These are phyloP conservation scores for Fusarium sp. DNA, from an alignment of 2,329 filamentous ascomycete species.

Conservation along the genomic window DNA sequence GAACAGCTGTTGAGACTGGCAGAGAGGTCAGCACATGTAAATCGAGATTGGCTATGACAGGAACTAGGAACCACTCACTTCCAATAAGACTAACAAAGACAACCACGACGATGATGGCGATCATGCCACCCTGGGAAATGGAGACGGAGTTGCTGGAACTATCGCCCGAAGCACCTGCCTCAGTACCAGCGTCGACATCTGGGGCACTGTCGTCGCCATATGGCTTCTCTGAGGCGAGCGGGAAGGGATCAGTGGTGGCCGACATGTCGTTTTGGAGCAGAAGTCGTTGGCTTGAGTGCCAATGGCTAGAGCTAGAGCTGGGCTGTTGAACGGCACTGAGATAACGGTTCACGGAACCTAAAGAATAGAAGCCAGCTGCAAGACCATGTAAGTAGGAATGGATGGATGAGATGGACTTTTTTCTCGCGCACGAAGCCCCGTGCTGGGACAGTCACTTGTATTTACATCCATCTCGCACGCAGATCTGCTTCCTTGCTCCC, in stretches of 20 bases:
- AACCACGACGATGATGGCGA: constrained; percentile 80
- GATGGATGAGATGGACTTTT: not conserved
- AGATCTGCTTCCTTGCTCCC: constrained; percentile 21
- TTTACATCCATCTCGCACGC: constrained; percentile 31
- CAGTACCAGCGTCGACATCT: constrained; percentile 56
- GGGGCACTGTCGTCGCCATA: constrained; percentile 51
- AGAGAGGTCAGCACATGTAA: constrained; percentile 23
- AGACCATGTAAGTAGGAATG: constrained; percentile 10
- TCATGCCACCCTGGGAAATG: constrained; percentile 75
- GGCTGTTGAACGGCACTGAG: constrained; percentile 1
- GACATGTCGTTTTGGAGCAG: constrained; percentile 47
- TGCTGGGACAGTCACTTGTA: constrained; percentile 36
- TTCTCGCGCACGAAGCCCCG: not conserved
- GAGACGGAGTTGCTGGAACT: constrained; percentile 66
- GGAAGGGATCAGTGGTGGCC: constrained; percentile 52
- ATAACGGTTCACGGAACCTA: constrained; percentile 35
- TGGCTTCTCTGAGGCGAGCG: constrained; percentile 54
- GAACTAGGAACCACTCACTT: constrained; percentile 60
- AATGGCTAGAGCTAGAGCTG: constrained; percentile 1
- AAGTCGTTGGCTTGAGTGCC: constrained; percentile 5
- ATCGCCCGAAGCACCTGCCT: constrained; percentile 73
- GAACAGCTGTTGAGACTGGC: constrained; percentile 69
- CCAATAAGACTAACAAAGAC: constrained; percentile 74
- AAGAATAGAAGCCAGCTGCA: constrained; percentile 13
- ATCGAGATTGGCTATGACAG: not conserved